Base-by-base conservation (phyloP, 352 stramenopile species). In the Thalassiosira sp. region DNA sequence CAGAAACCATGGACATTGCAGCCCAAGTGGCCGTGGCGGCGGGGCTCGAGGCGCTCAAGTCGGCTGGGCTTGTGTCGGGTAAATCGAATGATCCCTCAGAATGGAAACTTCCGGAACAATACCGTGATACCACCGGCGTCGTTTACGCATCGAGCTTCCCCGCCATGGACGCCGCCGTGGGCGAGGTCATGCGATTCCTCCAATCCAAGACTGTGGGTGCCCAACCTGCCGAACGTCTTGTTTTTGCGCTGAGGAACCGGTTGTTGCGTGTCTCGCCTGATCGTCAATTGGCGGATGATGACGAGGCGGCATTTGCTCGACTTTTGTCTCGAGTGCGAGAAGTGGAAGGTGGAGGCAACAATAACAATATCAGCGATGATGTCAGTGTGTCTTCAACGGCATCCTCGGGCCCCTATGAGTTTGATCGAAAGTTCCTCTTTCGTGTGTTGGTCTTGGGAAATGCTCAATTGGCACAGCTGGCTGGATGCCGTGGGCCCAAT, bases 371-470 rank as follows among this genome's bases (percentile, higher is more conserved):
- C 33, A 69, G 43, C 27, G 73, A 84, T 22, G 73, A 81, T 42
- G 68, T 49, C 16, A 68, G 51, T 61, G 31, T 75, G 11, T 68
- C 24, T 3, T 53, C 80, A 16, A 69, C 52, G 10, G 72, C 72
- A 42, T 80, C 72, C 3, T 65, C 63, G 3, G 72, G 46, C 43
- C 62, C 57, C 0, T 98, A 98, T 65, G 94, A 96, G 65, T 96
- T 98, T 76, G 96, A 99, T 76, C 91, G 95, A 13, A 99, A 99
- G 84, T 97, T 98, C 57, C 90, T 99, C 7, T 98, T 99, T 84
- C 94, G 95, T 7, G 88, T 98, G 5, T 82, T 98, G 2, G 94
- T 98, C 11, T 86, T 98, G 0, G 96, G 95, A 2, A 98, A 98
- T 81, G 93, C 96, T 48, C 96, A 98, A 79, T 82, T 98, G 37